Base-by-base conservation (phyloP, 1,139 yeast species). In the Hemisphaericaspora lyxosophila region DNA sequence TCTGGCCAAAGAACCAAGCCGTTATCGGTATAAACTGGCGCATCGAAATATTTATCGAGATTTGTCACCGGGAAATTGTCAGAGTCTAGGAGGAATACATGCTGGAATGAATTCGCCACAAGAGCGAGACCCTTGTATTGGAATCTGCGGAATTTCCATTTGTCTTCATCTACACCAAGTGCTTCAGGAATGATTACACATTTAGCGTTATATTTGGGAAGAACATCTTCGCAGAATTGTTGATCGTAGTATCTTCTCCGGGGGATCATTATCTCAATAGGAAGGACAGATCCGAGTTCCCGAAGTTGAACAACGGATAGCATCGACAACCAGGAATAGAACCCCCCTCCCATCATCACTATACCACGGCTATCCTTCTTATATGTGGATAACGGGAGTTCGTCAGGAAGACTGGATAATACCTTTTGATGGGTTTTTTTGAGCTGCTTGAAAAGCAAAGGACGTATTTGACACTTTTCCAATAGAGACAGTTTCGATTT, bases 1-100 rank as follows among this genome's bases (percentile, higher is more conserved):
- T 85, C 94, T 5, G 92, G 90, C 90, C 92, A 85, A 24, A 82
- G 62, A 3, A 85, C 72, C 59, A 82, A 67, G 2, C 90, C 89
- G 33, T 68, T 57, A 12, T 68, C 53, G 28, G 57, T 58, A 58
- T 70, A 85, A 4, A 85, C 76, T 26, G 73, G 75, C 35, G 75
- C 64, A 8, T 66, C 64, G 49, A 85, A 78, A 3, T 82, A 42
- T 5, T 44, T 40, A 31, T 63, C 70, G 0, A 73, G 72, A 26
- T 64, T 59, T 18, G 54, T 44, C 8, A 69, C 48, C 3, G 64
- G 45, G 4, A 67, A 50, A 41, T 69, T 69, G 41, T 70, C 75
- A 8, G 73, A 62, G 47, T 70, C 75, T 29, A 70, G 47, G 28
- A 70, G 51, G 20, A 70, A 49, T 2, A 68, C 65, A 39, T 68